Evolutionary conservation across 169 alveolate genomes (phyloP).

Genomic region (Babesia ovata): DNA sequence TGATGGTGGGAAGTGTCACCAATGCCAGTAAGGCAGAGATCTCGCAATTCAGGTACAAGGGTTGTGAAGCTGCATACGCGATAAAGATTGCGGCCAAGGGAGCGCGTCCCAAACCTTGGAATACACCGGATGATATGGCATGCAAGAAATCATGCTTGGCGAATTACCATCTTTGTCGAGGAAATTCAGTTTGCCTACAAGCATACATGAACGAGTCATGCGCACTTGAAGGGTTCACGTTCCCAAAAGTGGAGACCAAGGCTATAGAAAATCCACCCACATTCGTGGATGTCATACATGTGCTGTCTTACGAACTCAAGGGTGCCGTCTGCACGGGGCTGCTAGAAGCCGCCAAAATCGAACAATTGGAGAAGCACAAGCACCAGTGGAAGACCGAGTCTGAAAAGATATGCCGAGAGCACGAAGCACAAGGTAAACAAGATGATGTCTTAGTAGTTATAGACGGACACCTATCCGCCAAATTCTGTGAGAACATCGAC

Average conservation of each 20-base stretch:
- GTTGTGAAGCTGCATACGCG: constrained; percentile 5
- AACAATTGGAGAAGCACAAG: not conserved
- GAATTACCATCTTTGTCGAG: not conserved
- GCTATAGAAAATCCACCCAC: not conserved
- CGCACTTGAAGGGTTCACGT: not conserved
- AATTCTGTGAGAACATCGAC: constrained; percentile 12
- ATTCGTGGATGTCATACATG: not conserved
- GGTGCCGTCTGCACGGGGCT: constrained; percentile 33
- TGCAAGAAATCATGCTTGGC: constrained; percentile 1
- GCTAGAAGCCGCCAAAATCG: constrained; percentile 6
- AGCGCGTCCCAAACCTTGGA: not conserved
- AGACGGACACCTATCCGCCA: constrained; percentile 5
- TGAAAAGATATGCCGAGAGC: not conserved
- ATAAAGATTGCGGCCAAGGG: not conserved
- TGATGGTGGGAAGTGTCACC: not conserved
- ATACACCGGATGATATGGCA: not conserved
- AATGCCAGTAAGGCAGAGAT: not conserved
- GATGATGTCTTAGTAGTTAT: constrained; percentile 7
- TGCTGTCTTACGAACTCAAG: constrained; percentile 3
- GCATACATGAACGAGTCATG: constrained; percentile 5
- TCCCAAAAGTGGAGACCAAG: not conserved
- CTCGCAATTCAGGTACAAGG: not conserved
- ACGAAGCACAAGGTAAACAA: no score
- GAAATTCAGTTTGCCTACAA: not conserved
- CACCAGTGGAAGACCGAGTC: constrained; percentile 5